Base-by-base conservation (phyloP, 768 basidiomycete species). In the Solioccasus polychromus region DNA sequence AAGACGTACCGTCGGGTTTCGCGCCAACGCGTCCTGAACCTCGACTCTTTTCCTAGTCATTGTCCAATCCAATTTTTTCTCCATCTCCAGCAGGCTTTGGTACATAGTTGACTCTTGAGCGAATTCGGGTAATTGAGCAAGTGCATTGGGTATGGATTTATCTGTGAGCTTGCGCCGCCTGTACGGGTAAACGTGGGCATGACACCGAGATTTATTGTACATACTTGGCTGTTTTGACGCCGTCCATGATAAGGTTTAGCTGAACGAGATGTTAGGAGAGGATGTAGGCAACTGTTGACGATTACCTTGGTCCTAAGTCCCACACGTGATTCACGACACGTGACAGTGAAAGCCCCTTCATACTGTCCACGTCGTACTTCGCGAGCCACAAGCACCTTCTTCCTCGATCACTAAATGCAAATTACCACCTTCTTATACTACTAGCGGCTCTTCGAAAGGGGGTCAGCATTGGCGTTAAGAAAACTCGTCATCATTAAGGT, bases 21-120 rank as follows among this genome's bases (percentile, higher is more conserved):
- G 77, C 18, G 78, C 77, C 36, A 94, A 61, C n/a, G 91, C 82
- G 60, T 97, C 93, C 60, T 92, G 88, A 25, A 97, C 83, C 62
- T 97, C 93, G 9, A 85, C 85, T 55, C 78, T 82, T 68, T 95
- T 95, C 62, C 94, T 75, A 61, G 82, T 83, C 75, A 94, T 86
- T 4, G 92, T 94, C 94, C 94, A 96, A 66, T 97, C 93, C 14
- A 97, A 71, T 62, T 86, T 89, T 47, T 88, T 78, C 63, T 96
- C 93, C 82, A 90, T 90, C 53, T 88, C 85, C 22, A 93, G 66
- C 31, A 96, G 71, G 56, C 89, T 83, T 48, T 84, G 80, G 66
- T 95, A 96, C 79, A 94, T 89, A 47, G 71, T 73, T 19, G 90
- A 90, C 62, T 95, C 92, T 55, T 80, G 76, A 2, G 85, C 79